phyloP scores from a whole-genome alignment of 2,329 filamentous ascomycete genomes.

The Mollisia scopiformis region DNA sequence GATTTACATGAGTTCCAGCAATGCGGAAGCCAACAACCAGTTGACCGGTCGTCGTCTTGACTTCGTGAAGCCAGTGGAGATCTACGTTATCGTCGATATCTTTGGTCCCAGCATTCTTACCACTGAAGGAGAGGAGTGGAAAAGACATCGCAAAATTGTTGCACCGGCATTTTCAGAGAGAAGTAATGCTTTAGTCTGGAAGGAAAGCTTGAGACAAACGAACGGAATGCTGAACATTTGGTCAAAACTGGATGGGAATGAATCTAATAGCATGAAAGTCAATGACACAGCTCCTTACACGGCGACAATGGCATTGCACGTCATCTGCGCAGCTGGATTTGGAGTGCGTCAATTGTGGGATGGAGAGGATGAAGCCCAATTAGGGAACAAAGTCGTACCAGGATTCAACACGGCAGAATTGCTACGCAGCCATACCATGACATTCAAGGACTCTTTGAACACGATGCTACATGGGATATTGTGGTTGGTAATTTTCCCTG shows the following conservation, averaged over 20 bases:
- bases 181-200: conserved; percentile 47
- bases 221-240: conserved; percentile 43
- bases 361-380: conserved; percentile 42
- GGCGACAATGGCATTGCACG: conserved; percentile 54
- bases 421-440: conserved; percentile 44
- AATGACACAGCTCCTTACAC: conserved; percentile 46
- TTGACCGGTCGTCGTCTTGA: conserved; percentile 26
- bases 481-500: conserved; percentile 48
- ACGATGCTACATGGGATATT: conserved; percentile 51
- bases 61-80: conserved; percentile 32
- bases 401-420: conserved; percentile 25
- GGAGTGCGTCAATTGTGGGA: conserved; percentile 39
- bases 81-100: conserved; percentile 36
- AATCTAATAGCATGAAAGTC: conserved; percentile 35
- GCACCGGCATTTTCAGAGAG: conserved; percentile 41
- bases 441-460: conserved; percentile 53
- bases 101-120: conserved; percentile 36
- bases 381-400: conserved; percentile 19
- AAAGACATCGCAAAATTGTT: conserved; percentile 37
- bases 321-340: conserved; percentile 58
- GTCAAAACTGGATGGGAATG: conserved; percentile 16
- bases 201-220: conserved; percentile 53
- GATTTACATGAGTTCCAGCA: conserved; percentile 25
- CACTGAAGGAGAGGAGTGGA: conserved; percentile 37
- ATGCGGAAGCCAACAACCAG: conserved; percentile 28